Percentiles rank a stretch among this genome's conserved stretches.
Conservation (phyloP, 495 filamentous ascomycete species). For the Platismatia glauca region DNA sequence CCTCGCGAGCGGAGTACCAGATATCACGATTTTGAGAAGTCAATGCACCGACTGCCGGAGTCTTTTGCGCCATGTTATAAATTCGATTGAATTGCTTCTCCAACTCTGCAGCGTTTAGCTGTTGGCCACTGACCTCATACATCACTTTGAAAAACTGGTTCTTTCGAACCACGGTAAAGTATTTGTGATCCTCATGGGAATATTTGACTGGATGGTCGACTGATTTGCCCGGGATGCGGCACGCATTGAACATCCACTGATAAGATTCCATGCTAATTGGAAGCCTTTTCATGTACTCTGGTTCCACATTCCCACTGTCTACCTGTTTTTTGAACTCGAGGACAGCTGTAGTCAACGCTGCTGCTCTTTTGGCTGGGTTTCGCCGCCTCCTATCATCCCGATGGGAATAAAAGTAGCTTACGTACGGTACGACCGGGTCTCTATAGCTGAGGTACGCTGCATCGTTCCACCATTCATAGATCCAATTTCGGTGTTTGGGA, state of each 20-base stretch:
- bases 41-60: slow-evolving; percentile 70
- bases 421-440: slow-evolving; percentile 94
- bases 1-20: slow-evolving; percentile 78
- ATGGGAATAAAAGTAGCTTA: slow-evolving; percentile 99
- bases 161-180: slow-evolving; percentile 84
- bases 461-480: slow-evolving; percentile 97
- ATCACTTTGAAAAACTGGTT: slow-evolving; percentile 92
- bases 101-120: slow-evolving; percentile 78
- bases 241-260: slow-evolving; percentile 98
- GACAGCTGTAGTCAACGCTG: slow-evolving; percentile 72
- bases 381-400: slow-evolving; percentile 82
- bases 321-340: slow-evolving; percentile 94
- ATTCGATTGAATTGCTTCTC: slow-evolving; percentile 80
- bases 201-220: slow-evolving; percentile 82
- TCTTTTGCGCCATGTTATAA: slow-evolving; percentile 64
- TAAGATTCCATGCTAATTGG: slow-evolving; percentile 97
- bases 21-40: slow-evolving; percentile 87
- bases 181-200: slow-evolving; percentile 60
- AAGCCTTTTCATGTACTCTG: slow-evolving; percentile 93
- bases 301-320: slow-evolving; percentile 74
- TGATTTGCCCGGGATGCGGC: slow-evolving; percentile 73
- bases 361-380: slow-evolving; percentile 85
- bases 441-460: slow-evolving; percentile 85
- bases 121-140: slow-evolving; percentile 65
- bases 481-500: slow-evolving; percentile 84